Evolutionary conservation across 2,329 filamentous ascomycete species (phyloP).

Genomic region (Teratosphaeriaceae sp.): DNA sequence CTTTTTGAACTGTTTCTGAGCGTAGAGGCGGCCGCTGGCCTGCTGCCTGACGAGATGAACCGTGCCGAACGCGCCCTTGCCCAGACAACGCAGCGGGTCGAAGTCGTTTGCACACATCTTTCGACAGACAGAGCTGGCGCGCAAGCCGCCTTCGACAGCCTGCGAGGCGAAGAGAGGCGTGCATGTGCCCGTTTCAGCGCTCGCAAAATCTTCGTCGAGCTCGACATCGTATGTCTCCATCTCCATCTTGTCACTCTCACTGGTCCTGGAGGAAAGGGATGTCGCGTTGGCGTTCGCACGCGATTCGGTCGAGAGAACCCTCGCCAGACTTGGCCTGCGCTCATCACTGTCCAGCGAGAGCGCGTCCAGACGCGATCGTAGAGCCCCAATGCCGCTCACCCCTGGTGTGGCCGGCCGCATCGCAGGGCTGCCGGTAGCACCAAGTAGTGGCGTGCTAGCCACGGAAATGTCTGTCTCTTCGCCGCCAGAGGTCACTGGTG

Average conservation of each 20-base stretch:
- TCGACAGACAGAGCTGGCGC: constrained; percentile 46
- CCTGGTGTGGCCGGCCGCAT: constrained; percentile 42
- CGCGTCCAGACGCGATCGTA: constrained; percentile 75
- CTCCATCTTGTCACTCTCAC: constrained; percentile 64
- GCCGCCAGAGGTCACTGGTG: constrained; percentile 45
- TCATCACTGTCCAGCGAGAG: constrained; percentile 59
- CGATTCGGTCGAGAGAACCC: constrained; percentile 28
- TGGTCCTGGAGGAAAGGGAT: constrained; percentile 48
- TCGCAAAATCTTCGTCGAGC: constrained; percentile 78
- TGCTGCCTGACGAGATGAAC: constrained; percentile 90
- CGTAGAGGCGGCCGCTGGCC: constrained; percentile 79
- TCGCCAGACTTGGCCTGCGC: constrained; percentile 43
- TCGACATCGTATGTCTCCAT: constrained; percentile 78
- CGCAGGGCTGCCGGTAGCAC: constrained; percentile 31
- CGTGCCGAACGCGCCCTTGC: constrained; percentile 93
- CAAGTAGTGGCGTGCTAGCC: constrained; percentile 25
- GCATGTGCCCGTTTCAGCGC: constrained; percentile 43
- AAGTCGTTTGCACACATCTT: constrained; percentile 95
- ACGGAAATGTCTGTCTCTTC: constrained; percentile 48
- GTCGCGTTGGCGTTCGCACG: constrained; percentile 44
- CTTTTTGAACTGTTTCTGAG: constrained; percentile 98
- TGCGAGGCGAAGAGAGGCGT: constrained; percentile 30
- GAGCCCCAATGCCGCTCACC: constrained; percentile 67
- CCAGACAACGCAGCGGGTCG: constrained; percentile 81
- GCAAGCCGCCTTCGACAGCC: constrained; percentile 50